Evolutionary conservation across 495 filamentous ascomycete genomes (phyloP).

Genomic region (Coniosporium apollinis): DNA sequence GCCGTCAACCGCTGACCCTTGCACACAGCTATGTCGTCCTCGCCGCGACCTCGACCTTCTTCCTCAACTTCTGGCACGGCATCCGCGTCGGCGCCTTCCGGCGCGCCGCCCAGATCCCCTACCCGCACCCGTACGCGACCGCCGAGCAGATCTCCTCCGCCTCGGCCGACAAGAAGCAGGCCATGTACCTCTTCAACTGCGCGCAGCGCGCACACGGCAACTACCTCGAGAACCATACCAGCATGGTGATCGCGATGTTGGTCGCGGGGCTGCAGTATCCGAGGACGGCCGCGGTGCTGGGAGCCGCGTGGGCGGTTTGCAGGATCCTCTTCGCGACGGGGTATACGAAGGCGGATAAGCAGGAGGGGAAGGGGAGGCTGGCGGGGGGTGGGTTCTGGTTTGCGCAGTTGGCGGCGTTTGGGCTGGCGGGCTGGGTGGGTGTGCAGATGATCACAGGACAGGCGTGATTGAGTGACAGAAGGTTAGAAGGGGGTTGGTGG

Average conservation of each 20-base stretch:
- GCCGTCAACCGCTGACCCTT: background rate
- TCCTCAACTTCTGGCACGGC: conserved; percentile 20
- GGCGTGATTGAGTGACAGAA: too few species aligned
- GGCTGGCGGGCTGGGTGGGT: conserved; percentile 13
- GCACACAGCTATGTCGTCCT: conserved; percentile 21
- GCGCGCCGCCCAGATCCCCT: conserved; percentile 21
- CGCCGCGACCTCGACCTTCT: conserved; percentile 17
- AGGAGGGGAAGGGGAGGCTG: conserved; percentile 14
- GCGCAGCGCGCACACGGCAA: conserved; percentile 27
- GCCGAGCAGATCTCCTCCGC: conserved; percentile 16
- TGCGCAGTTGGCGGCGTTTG: conserved; percentile 15
- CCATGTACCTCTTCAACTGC: conserved; percentile 26
- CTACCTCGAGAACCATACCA: conserved; percentile 23
- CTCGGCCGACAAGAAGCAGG: conserved; percentile 12
- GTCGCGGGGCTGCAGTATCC: conserved; percentile 24
- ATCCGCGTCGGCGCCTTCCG: conserved; percentile 19
- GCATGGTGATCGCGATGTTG: conserved; percentile 15
- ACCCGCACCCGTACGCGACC: conserved; percentile 20
- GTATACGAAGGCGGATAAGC: conserved; percentile 19
- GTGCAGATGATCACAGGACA: conserved; percentile 12
- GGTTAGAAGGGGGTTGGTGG: too few species aligned
- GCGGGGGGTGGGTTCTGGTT: conserved; percentile 12
- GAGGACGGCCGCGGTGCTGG: conserved; percentile 10
- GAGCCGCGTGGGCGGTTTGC: conserved; percentile 17
- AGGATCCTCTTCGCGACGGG: conserved; percentile 22